A percentile compares a stretch with the other conserved stretches of the same genome.
These are phyloP conservation scores for Diaporthe velutina DNA, from an alignment of 2,329 filamentous ascomycete species.

Conservation along the genomic window DNA sequence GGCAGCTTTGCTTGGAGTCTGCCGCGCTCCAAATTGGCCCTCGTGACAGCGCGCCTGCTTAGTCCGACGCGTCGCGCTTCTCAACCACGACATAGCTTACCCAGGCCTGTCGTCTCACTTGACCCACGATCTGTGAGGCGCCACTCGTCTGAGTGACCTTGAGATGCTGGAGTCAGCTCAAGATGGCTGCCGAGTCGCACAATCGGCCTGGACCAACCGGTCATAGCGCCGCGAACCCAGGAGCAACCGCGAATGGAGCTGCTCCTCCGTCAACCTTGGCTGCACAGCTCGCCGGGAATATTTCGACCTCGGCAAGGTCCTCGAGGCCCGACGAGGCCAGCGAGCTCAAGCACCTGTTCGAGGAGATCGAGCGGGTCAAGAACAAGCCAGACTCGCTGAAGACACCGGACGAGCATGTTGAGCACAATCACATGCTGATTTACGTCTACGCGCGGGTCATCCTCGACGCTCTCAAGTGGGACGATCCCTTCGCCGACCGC, in stretches of 20 bases:
- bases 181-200: constrained; percentile 35
- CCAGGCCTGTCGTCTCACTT: neutral
- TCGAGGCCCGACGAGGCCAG: constrained; percentile 75
- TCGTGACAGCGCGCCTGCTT: constrained; percentile 28
- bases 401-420: constrained; percentile 73
- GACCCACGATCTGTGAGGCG: constrained; percentile 1
- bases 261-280: constrained; percentile 85
- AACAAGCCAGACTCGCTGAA: constrained; percentile 67
- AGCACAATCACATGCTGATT: constrained; percentile 87
- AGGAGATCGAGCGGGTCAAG: constrained; percentile 67
- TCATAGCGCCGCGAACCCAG: constrained; percentile 33
- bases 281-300: constrained; percentile 86
- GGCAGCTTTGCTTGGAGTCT: neutral
- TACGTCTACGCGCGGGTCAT: constrained; percentile 86
- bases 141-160: constrained; percentile 15
- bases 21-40: constrained; percentile 8
- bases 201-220: constrained; percentile 25
- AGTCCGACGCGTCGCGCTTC: constrained; percentile 34
- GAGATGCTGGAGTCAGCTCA: constrained; percentile 25
- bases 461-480: constrained; percentile 75
- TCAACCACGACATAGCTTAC: neutral
- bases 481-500: constrained; percentile 75
- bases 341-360: constrained; percentile 79
- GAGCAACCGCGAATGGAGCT: constrained; percentile 39
- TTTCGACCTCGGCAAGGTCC: constrained; percentile 74